phyloP scores from a whole-genome alignment of 805 yeast species.

The Candida caryicola region DNA sequence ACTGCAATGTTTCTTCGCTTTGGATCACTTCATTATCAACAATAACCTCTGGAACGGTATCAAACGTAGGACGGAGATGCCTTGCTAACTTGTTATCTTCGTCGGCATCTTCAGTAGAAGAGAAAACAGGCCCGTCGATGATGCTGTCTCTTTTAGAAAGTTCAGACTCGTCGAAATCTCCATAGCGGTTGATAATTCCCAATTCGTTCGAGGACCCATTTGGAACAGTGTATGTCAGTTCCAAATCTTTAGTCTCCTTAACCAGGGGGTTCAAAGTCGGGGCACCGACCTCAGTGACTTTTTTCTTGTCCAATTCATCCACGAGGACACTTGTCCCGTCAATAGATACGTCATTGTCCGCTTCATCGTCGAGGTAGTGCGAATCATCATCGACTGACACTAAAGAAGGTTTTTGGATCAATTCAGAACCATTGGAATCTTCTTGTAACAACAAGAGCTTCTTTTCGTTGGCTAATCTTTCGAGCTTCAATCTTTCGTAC shows the following conservation, averaged over 20 bases:
- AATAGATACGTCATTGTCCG: slow-evolving; percentile 13
- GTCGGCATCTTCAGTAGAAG: slow-evolving; percentile 17
- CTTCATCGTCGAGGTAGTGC: slow-evolving; percentile 2
- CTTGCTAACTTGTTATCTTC: slow-evolving; percentile 23
- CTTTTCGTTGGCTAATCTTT: slow-evolving; percentile 28
- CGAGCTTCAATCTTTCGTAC: slow-evolving; percentile 30
- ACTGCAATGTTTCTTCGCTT: slow-evolving; percentile 22
- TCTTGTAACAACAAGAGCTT: slow-evolving; percentile 15
- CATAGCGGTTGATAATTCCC: slow-evolving; percentile 20
- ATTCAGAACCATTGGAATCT: slow-evolving; percentile 4
- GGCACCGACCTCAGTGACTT: not conserved
- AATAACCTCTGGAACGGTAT: slow-evolving; percentile 27
- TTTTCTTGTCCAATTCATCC: slow-evolving; percentile 24
- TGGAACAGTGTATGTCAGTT: not conserved
- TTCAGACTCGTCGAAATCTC: slow-evolving; percentile 20
- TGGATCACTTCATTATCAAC: slow-evolving; percentile 8
- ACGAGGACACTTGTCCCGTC: slow-evolving; percentile 22
- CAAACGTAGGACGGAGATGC: slow-evolving; percentile 32
- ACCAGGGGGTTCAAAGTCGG: too few relatives aligned
- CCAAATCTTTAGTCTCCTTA: slow-evolving; percentile 2
- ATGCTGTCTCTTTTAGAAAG: slow-evolving; percentile 10
- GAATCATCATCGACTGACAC: slow-evolving; percentile 2
- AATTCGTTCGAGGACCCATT: slow-evolving; percentile 12
- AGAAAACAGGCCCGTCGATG: slow-evolving; percentile 4
- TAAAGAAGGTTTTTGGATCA: slow-evolving; percentile 2